Base-by-base conservation (phyloP, 495 filamentous ascomycete genomes). In the Penicillium crystallinum region DNA sequence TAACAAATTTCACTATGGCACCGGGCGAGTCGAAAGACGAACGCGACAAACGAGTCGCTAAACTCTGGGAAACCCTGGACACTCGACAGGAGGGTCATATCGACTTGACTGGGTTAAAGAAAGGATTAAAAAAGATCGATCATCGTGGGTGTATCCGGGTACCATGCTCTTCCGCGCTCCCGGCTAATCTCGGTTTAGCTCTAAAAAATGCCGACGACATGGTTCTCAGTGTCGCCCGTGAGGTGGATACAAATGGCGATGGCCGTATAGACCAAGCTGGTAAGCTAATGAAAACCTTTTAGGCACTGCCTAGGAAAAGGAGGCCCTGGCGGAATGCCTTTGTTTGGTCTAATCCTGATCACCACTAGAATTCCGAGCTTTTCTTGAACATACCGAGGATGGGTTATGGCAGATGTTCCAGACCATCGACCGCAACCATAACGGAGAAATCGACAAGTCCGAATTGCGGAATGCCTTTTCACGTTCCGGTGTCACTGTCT, bases 181-280 rank as follows among this genome's bases (percentile, higher is more conserved):
- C 57, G 54, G 64, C 68, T 69, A 61, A 68, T 54, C 48, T 44
- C 56, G 54, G 41, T 49, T 37, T 65, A 96, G 91, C 93, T 52
- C 76, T 98, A 56, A 95, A 97, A 76, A 90, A 96, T 76, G 93
- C 93, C 59, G 89, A 93, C 67, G 71, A 79, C n/a, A 81, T 97
- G 74, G 78, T 98, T 47, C 77, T 78, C 57, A 83, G 83, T 55
- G 86, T 98, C 41, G 74, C 96, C 48, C 77, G 81, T 49, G 76
- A 83, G 21, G 88, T 97, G 34, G 95, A 98, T 62, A 87, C 84
- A 45, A 88, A 87, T 65, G 82, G 84, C 18, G 91, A 98, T 65
- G 90, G 91, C 35, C 81, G 82, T 58, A 97, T 98, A 57, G 86
- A 93, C 65, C 96, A 90, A 67, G 78, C 87, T 65, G 91, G 90